Conservation (phyloP, 2,329 filamentous ascomycete genomes). For the Calonectria pauciramosa region DNA sequence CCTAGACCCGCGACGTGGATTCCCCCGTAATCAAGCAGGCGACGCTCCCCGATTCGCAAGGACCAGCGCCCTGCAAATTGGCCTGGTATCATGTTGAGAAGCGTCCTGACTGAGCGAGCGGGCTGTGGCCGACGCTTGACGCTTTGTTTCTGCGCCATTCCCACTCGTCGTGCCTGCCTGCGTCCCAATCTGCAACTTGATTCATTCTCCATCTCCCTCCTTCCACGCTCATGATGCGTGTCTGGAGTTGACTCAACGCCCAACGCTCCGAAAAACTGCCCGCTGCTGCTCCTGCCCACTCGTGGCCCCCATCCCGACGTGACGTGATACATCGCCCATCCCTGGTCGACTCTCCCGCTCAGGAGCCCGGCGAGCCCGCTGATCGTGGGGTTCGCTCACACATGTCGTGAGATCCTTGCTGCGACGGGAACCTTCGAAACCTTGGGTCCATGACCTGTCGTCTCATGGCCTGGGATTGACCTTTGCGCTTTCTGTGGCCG, state of each 20-base stretch:
- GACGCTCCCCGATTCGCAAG: constrained; percentile 22
- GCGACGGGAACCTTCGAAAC: constrained; percentile 16
- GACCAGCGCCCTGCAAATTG: not conserved
- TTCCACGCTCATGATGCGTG: not conserved
- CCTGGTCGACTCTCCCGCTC: constrained; percentile 1
- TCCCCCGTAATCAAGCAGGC: constrained; percentile 25
- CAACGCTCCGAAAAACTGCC: no score
- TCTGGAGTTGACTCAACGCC: not conserved
- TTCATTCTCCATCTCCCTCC: not conserved
- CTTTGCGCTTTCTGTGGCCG: not conserved
- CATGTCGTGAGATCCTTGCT: constrained; percentile 16
- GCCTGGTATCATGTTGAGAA: constrained; percentile 23
- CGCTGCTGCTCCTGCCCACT: not conserved
- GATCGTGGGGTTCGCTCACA: constrained; percentile 21
- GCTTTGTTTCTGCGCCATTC: not conserved
- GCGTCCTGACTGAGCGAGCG: not conserved
- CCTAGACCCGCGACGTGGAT: constrained; percentile 16
- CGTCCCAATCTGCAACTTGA: constrained; percentile 4
- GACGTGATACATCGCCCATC: constrained; percentile 9
- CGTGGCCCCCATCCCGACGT: not conserved
- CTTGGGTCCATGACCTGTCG: constrained; percentile 21
- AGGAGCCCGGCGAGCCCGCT: constrained; percentile 12
- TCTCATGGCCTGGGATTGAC: constrained; percentile 9
- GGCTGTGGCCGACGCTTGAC: not conserved
- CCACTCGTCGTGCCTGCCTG: not conserved